Evolutionary conservation across 2,329 filamentous ascomycete genomes (phyloP).

Genomic region (Aspergillus phoenicis): DNA sequence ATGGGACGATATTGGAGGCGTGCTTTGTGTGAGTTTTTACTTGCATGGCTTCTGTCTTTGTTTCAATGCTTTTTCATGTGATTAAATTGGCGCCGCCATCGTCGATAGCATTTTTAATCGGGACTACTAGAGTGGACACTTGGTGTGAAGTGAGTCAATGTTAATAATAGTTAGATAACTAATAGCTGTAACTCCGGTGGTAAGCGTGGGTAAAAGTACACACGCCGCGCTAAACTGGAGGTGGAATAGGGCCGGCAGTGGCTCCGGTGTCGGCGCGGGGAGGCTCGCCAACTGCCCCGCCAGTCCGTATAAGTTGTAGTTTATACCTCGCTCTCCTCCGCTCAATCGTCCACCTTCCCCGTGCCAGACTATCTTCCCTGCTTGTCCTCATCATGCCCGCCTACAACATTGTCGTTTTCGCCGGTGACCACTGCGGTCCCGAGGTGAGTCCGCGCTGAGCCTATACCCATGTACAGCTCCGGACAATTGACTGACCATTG

Average conservation of each 20-base stretch:
- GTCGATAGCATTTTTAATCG: background rate
- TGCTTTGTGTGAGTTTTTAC: conserved; percentile 1
- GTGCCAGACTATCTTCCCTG: background rate
- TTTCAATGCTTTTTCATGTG: conserved; percentile 7
- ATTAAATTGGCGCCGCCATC: conserved; percentile 4
- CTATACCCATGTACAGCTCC: background rate
- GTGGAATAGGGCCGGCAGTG: conserved; percentile 4
- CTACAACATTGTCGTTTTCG: conserved; percentile 79
- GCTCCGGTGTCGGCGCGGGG: conserved; percentile 34
- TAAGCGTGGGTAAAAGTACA: conserved; percentile 2
- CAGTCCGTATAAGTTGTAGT: conserved; percentile 20
- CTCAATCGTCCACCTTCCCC: conserved; percentile 9
- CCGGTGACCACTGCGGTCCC: conserved; percentile 80
- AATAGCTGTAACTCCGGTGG: background rate
- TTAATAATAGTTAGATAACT: too few relatives aligned
- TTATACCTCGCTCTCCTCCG: conserved; percentile 2
- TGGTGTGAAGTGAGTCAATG: background rate
- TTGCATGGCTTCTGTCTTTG: conserved; percentile 9
- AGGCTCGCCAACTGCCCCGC: conserved; percentile 20
- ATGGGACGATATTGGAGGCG: conserved; percentile 12
- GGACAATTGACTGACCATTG: background rate
- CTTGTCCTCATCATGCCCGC: conserved; percentile 59
- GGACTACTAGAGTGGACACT: background rate
- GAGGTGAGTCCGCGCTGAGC: conserved; percentile 60
- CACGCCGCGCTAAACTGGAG: conserved; percentile 10